A percentile compares a stretch with the other conserved stretches of the same genome.
Evolutionary conservation across 805 yeast species (phyloP).

Genomic region (Ogataea zsoltii): DNA sequence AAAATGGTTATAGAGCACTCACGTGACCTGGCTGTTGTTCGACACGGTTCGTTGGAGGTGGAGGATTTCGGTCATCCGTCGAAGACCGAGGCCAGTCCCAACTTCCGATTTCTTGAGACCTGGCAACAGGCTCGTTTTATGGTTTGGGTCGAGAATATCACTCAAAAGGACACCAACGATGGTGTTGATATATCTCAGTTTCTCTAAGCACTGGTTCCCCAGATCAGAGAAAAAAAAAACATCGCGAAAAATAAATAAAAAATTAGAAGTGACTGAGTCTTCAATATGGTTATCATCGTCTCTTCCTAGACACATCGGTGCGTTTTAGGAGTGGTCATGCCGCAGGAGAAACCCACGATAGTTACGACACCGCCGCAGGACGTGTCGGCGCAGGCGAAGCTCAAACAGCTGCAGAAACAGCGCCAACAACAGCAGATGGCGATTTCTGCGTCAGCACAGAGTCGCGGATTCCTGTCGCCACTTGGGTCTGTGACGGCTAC

Average conservation of each 20-base stretch:
- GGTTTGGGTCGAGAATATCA: not conserved
- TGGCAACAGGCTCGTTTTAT: not conserved
- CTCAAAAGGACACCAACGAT: not conserved
- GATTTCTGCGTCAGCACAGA: conserved; percentile 7
- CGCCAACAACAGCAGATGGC: conserved; percentile 9
- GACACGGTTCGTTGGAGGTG: conserved; percentile 14
- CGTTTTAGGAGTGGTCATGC: not conserved
- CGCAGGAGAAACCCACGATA: conserved; percentile 1
- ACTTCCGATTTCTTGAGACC: conserved; percentile 10
- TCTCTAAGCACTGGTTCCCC: not conserved
- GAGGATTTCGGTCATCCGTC: conserved; percentile 34
- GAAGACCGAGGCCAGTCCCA: conserved; percentile 17
- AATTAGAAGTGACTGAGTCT: not conserved
- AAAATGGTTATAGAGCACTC: conserved; percentile 31
- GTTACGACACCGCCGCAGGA: conserved; percentile 6
- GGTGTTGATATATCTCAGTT: not conserved
- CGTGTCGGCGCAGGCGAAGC: conserved; percentile 7
- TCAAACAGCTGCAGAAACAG: conserved; percentile 11
- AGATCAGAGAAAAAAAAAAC: conserved; percentile 5
- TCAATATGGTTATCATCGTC: not conserved
- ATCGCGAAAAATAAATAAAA: conserved; percentile 1
- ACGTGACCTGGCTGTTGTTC: conserved; percentile 14
- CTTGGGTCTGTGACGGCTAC: conserved; percentile 10
- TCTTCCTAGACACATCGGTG: not conserved
- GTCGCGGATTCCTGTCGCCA: conserved; percentile 16